Conservation (phyloP, 345 rosid species). For the Eucalyptus sideroxylon region DNA sequence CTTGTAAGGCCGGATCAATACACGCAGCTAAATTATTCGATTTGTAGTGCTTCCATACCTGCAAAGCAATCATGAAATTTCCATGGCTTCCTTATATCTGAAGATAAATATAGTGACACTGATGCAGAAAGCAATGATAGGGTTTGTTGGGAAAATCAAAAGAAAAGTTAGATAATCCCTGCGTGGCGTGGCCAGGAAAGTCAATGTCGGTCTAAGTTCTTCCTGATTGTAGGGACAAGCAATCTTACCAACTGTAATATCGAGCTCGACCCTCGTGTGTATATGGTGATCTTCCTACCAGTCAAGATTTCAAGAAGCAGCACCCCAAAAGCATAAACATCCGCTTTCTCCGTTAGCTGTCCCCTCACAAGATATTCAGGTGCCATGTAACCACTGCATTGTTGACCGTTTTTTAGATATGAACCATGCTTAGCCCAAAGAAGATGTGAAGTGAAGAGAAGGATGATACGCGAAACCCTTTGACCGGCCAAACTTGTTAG, state of each 20-base stretch:
- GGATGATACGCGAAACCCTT: not conserved
- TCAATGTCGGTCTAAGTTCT: not conserved
- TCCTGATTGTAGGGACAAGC: not conserved
- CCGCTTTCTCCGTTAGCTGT: slow-evolving; percentile 65
- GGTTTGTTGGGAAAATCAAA: not conserved
- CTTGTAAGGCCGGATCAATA: slow-evolving; percentile 23
- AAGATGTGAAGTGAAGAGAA: not conserved
- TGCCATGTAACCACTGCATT: slow-evolving; percentile 74
- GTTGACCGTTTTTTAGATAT: not conserved
- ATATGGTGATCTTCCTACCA: slow-evolving; percentile 51
- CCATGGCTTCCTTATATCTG: not conserved
- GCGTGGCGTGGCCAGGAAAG: not conserved
- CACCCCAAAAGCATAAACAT: slow-evolving; percentile 77
- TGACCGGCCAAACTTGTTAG: not conserved
- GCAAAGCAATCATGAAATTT: not conserved
- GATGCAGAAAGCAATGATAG: not conserved
- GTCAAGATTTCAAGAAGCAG: slow-evolving; percentile 49
- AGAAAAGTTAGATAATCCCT: not conserved
- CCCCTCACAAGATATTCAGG: slow-evolving; percentile 72
- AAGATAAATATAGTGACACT: not conserved
- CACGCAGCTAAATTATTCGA: slow-evolving; percentile 9
- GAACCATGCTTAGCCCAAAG: not conserved
- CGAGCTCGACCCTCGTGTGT: slow-evolving; percentile 39
- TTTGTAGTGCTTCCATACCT: slow-evolving; percentile 69
- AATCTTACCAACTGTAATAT: slow-evolving; percentile 34